A percentile compares a stretch with the other conserved stretches of the same genome.
These are phyloP conservation scores for Choiromyces venosus DNA, from an alignment of 495 filamentous ascomycete species.

Conservation along the genomic window DNA sequence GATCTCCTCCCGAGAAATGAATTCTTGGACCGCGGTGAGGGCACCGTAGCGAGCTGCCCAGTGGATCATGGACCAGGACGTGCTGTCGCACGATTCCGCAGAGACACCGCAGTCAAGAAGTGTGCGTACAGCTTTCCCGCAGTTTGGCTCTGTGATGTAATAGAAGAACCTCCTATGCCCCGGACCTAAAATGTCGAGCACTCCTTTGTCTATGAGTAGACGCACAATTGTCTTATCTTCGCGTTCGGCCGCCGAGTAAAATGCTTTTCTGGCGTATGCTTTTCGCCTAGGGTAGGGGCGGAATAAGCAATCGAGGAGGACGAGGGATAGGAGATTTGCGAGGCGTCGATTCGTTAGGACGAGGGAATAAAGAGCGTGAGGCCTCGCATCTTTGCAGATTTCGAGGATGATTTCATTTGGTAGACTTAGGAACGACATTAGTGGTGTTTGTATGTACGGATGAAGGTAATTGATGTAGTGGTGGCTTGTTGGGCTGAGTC, in stretches of 20 bases:
- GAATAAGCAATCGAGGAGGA: conserved; percentile 13
- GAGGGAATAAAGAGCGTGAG: conserved; percentile 16
- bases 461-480: neutral
- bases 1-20: neutral
- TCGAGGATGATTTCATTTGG: conserved; percentile 27
- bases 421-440: conserved; percentile 21
- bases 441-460: neutral
- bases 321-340: conserved; percentile 9
- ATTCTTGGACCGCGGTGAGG: neutral
- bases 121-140: neutral
- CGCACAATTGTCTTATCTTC: conserved; percentile 19
- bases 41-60: neutral
- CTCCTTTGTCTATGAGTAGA: conserved; percentile 24
- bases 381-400: conserved; percentile 18
- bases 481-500: neutral
- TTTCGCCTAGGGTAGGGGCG: neutral
- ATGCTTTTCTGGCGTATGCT: conserved; percentile 12
- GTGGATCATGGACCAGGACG: neutral
- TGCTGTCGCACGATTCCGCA: neutral
- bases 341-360: conserved; percentile 23
- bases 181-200: neutral
- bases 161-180: neutral
- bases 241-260: conserved; percentile 21
- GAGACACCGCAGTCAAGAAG: neutral
- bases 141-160: neutral